Conservation (phyloP, 1,284 basidiomycete genomes). For the Cryptococcus sp. region DNA sequence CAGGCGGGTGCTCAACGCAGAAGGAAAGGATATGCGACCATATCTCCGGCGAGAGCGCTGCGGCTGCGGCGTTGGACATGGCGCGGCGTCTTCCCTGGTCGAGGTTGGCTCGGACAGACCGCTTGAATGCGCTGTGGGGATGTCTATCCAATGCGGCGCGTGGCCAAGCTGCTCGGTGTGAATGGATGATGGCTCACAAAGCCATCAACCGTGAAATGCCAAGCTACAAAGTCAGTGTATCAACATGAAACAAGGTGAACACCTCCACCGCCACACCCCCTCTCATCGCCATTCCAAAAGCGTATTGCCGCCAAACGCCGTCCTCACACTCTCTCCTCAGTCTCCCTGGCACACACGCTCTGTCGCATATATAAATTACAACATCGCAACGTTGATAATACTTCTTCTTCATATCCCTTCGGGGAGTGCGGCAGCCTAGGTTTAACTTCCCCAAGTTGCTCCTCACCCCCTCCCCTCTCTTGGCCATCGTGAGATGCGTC, state of each 20-base stretch:
- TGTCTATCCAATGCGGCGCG: not conserved
- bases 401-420: slow-evolving; percentile 6
- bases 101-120: not conserved
- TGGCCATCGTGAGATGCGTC: too few relatives aligned
- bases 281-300: not conserved
- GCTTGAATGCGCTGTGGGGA: too few relatives aligned
- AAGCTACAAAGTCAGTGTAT: too few relatives aligned
- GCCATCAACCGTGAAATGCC: not conserved
- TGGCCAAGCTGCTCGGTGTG: not conserved
- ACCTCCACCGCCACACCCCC: not conserved
- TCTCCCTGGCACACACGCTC: too few relatives aligned
- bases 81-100: not conserved
- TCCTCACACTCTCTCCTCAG: too few relatives aligned
- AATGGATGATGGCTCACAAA: not conserved
- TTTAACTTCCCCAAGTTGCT: slow-evolving; percentile 33
- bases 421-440: slow-evolving; percentile 5
- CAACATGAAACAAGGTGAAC: not conserved
- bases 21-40: slow-evolving; percentile 3
- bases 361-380: too few relatives aligned
- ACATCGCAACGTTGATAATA: too few relatives aligned
- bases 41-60: not conserved
- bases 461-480: slow-evolving; percentile 13
- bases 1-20: slow-evolving; percentile 2
- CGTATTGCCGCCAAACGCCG: too few relatives aligned
- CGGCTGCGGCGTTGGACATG: not conserved